phyloP scores from a whole-genome alignment of 2,329 filamentous ascomycete species.

The Pseudogymnoascus sp. region DNA sequence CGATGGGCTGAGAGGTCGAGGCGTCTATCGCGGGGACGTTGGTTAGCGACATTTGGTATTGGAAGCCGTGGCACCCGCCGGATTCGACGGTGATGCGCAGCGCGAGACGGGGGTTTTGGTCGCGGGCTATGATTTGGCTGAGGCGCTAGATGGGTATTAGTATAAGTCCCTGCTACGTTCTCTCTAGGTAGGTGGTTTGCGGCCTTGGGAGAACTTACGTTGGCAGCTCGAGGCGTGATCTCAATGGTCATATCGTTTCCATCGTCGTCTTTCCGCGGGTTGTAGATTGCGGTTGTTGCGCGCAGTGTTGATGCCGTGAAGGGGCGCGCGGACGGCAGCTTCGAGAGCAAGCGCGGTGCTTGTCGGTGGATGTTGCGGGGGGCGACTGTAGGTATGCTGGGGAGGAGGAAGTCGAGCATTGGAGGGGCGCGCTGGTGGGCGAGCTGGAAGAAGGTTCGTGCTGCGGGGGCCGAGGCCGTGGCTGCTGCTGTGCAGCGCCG shows the following conservation, averaged over 20 bases:
- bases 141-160: constrained; percentile 19
- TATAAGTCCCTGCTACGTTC: neutral
- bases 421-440: constrained; percentile 20
- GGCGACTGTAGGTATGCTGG: constrained; percentile 12
- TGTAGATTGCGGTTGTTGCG: constrained; percentile 47
- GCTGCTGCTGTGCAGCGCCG: constrained; percentile 14
- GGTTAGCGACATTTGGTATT: constrained; percentile 88
- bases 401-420: constrained; percentile 26
- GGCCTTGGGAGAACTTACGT: constrained; percentile 44
- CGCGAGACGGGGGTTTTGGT: constrained; percentile 69
- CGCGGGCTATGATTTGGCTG: constrained; percentile 62
- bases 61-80: constrained; percentile 95
- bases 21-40: constrained; percentile 41
- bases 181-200: neutral
- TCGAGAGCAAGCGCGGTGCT: neutral
- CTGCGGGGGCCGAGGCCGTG: constrained; percentile 17
- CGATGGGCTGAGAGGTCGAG: constrained; percentile 19
- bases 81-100: constrained; percentile 89
- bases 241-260: constrained; percentile 77
- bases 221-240: constrained; percentile 75
- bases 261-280: constrained; percentile 73
- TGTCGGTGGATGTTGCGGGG: neutral
- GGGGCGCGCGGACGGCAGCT: constrained; percentile 10
- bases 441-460: constrained; percentile 24
- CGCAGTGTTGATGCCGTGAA: constrained; percentile 20